Evolutionary conservation across 139 green algal species (phyloP).

Genomic region (Micromonas commoda): DNA sequence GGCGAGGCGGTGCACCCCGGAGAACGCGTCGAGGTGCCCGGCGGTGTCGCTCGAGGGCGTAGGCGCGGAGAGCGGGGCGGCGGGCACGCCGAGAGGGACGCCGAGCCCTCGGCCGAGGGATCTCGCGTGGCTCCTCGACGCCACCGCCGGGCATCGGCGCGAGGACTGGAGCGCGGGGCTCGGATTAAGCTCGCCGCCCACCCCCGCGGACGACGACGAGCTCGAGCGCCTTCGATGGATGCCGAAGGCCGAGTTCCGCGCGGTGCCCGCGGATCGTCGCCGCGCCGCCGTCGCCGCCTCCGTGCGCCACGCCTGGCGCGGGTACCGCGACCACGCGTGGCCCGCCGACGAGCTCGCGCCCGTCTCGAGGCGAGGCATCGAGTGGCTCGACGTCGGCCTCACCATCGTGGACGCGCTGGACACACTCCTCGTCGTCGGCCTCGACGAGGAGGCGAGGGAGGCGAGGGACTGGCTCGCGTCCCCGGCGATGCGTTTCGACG

Average conservation of each 20-base stretch:
- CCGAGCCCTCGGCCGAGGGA: not conserved
- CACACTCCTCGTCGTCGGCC: slow-evolving; percentile 64
- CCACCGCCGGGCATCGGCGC: not conserved
- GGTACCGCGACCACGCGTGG: slow-evolving; percentile 51
- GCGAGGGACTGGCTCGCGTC: slow-evolving; percentile 51
- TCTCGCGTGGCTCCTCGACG: not conserved
- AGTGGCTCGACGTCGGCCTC: slow-evolving; percentile 57
- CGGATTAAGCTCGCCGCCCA: not conserved
- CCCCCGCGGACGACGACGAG: not conserved
- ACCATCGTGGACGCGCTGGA: slow-evolving; percentile 58
- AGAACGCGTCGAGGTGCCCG: too few relatives aligned
- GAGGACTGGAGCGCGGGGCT: not conserved
- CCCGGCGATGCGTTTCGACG: not conserved
- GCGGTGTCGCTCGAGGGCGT: too few relatives aligned
- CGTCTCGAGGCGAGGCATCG: slow-evolving; percentile 34
- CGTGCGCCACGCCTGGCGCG: slow-evolving; percentile 48
- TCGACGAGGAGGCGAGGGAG: slow-evolving; percentile 40
- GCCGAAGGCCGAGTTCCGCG: not conserved
- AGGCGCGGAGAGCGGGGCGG: too few relatives aligned
- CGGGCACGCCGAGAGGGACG: too few relatives aligned
- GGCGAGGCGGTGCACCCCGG: too few relatives aligned
- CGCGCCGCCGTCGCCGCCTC: slow-evolving; percentile 26
- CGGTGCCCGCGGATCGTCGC: not conserved
- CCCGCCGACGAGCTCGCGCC: slow-evolving; percentile 56
- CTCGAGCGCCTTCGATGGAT: not conserved